phyloP scores from a whole-genome alignment of 2,329 filamentous ascomycete species.

The Neopestalotiopsis rosae region DNA sequence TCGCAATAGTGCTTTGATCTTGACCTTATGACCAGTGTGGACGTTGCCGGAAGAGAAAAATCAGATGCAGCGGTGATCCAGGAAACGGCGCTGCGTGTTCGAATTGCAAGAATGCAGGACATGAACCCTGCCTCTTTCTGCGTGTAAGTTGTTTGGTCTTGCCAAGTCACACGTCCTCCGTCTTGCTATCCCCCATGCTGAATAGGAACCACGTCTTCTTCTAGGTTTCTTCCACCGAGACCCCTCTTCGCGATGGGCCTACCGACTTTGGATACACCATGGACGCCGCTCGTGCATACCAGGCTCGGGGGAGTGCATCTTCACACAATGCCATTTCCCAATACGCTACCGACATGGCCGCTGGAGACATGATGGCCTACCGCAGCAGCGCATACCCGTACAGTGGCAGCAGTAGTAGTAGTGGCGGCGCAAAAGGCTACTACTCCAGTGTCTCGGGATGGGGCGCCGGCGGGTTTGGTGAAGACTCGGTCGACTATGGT shows the following conservation, averaged over 20 bases:
- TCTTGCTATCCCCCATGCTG: background rate
- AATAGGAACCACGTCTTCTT: background rate
- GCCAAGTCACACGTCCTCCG: background rate
- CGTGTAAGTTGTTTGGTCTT: conserved; percentile 60
- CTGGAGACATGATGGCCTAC: conserved; percentile 39
- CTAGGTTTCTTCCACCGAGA: conserved; percentile 45
- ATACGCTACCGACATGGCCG: conserved; percentile 40
- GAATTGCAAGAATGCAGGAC: conserved; percentile 80
- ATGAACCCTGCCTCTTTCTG: conserved; percentile 77
- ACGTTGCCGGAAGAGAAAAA: conserved; percentile 91
- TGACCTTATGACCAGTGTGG: conserved; percentile 67
- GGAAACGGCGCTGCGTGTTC: conserved; percentile 79
- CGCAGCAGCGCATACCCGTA: conserved; percentile 40
- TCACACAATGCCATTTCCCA: conserved; percentile 35
- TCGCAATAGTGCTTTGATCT: background rate
- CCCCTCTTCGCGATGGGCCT: conserved; percentile 37
- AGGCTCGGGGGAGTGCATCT: conserved; percentile 33
- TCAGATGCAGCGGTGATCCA: conserved; percentile 87
- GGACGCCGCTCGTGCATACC: conserved; percentile 41
- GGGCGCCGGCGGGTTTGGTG: conserved; percentile 37
- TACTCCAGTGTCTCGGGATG: conserved; percentile 43
- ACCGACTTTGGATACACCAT: conserved; percentile 42
- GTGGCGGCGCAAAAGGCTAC: conserved; percentile 33
- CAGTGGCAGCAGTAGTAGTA: conserved; percentile 17
- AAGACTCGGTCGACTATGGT: conserved; percentile 43